Conservation (phyloP, 495 filamentous ascomycete species). For the Cenococcum geophilum region DNA sequence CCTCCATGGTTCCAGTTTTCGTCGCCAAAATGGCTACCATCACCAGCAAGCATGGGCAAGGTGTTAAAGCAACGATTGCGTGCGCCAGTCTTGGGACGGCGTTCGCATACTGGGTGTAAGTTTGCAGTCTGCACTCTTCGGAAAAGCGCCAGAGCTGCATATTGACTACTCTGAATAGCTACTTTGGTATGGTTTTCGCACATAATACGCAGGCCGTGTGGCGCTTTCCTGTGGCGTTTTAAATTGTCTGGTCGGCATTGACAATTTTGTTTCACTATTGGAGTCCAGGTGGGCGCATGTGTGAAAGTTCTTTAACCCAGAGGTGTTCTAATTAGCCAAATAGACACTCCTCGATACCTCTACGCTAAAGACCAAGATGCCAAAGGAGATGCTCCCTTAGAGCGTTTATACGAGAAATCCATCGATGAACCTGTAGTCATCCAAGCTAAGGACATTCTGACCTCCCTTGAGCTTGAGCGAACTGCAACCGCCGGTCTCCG, state of each 20-base stretch:
- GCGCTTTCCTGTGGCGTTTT: constrained; percentile 13
- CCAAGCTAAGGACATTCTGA: constrained; percentile 11
- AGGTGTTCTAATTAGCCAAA: neutral
- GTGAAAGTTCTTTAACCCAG: too few relatives aligned
- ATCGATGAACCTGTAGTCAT: neutral
- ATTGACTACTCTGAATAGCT: neutral
- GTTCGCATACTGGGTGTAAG: constrained; percentile 18
- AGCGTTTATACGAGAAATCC: constrained; percentile 9
- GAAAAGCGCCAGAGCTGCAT: neutral
- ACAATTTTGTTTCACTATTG: neutral
- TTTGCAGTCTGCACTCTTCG: neutral
- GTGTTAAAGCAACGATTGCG: constrained; percentile 7
- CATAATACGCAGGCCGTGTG: constrained; percentile 12
- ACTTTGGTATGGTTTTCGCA: constrained; percentile 18
- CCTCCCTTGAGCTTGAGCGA: constrained; percentile 8
- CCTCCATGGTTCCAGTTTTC: constrained; percentile 9
- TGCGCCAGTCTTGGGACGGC: constrained; percentile 10
- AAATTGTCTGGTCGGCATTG: constrained; percentile 16
- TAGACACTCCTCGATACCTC: constrained; percentile 16
- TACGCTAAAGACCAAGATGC: neutral
- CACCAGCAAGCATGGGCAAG: constrained; percentile 10
- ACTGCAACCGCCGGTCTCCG: constrained; percentile 8
- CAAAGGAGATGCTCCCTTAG: constrained; percentile 10
- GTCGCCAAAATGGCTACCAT: constrained; percentile 13
- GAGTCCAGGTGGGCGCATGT: neutral